These are phyloP conservation scores for Fraxinus anomala DNA, from an alignment of 257 asterid genomes.

Conservation along the genomic window DNA sequence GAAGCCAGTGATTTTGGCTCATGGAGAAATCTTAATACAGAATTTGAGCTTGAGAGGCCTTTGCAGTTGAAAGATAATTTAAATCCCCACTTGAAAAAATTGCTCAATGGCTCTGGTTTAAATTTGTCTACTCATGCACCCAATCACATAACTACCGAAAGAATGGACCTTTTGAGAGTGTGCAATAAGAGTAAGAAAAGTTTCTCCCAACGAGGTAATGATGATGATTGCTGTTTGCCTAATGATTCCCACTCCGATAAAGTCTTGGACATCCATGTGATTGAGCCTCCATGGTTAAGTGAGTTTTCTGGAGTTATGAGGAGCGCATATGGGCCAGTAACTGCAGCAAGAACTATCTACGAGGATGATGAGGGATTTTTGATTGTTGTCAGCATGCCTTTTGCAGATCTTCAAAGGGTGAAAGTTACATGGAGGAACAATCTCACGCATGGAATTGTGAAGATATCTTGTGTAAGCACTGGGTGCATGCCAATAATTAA, in stretches of 20 bases:
- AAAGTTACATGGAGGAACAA: slow-evolving; percentile 57
- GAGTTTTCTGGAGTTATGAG: slow-evolving; percentile 46
- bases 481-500: slow-evolving; percentile 40
- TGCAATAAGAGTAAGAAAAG: slow-evolving; percentile 48
- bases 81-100: slow-evolving; percentile 31
- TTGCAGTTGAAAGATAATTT: slow-evolving; percentile 29
- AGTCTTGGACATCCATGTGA: slow-evolving; percentile 34
- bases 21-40: slow-evolving; percentile 46
- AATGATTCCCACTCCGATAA: slow-evolving; percentile 25
- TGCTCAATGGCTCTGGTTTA: slow-evolving; percentile 42
- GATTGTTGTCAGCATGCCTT: slow-evolving; percentile 53
- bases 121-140: slow-evolving; percentile 26
- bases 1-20: slow-evolving; percentile 54
- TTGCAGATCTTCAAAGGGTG: slow-evolving; percentile 45
- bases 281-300: slow-evolving; percentile 45
- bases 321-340: slow-evolving; percentile 45
- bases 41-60: slow-evolving; percentile 44
- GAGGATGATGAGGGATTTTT: slow-evolving; percentile 47
- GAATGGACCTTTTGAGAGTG: slow-evolving; percentile 35
- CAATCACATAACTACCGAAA: slow-evolving; percentile 30
- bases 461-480: slow-evolving; percentile 51
- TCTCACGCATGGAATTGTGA: slow-evolving; percentile 45
- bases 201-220: not conserved
- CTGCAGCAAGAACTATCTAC: slow-evolving; percentile 51
- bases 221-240: slow-evolving; percentile 27